Evolutionary conservation across 495 filamentous ascomycete genomes (phyloP), one percentile per base, ranked within the genome.

Genomic region (Daldinia caldariorum): DNA sequence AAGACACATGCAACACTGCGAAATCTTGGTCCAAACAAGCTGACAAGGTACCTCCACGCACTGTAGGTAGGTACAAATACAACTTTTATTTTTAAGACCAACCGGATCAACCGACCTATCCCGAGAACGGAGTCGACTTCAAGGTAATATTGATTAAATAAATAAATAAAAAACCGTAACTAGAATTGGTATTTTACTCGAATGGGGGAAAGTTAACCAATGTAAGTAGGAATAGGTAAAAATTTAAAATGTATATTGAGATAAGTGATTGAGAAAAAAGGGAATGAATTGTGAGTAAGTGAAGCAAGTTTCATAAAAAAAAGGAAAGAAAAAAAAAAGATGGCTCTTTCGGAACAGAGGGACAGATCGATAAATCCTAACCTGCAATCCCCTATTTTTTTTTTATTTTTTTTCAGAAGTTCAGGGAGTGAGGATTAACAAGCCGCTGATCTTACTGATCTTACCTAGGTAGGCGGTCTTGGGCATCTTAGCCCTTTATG

Each of bases 331-430:
- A 51, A 41, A 63, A 71, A 34, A 7, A 49, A 63, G 35, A 41
- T 47, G 29, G 16, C 45, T 29, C 41, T 26, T 60, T 18, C 20
- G 55, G 63, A 26, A 41, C n/a, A 51, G 31, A 49, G 26, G 63
- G 55, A 60, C 49, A 60, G 49, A 65, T 65, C 35, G 41, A 56
- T 56, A 57, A 66, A 66, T 68, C 60, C 65, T 69, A 61, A 61
- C 47, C 70, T 69, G 70, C 65, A 72, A 65, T 72, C 70, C 70
- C 70, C 70, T 72, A 72, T 72, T 72, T 26, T 26, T n/a, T n/a
- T n/a, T n/a, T n/a, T n/a, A n/a, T n/a, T n/a, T n/a, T n/a, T n/a
- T 26, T 64, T 62, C 61, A 53, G 26, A 57, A 61, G 34, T 60
- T 68, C 69, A 68, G 64, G 64, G 69, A 68, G 61, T 47, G 18